Evolutionary conservation across 2,329 filamentous ascomycete genomes (phyloP).

Genomic region (Alternaria brassicicola): DNA sequence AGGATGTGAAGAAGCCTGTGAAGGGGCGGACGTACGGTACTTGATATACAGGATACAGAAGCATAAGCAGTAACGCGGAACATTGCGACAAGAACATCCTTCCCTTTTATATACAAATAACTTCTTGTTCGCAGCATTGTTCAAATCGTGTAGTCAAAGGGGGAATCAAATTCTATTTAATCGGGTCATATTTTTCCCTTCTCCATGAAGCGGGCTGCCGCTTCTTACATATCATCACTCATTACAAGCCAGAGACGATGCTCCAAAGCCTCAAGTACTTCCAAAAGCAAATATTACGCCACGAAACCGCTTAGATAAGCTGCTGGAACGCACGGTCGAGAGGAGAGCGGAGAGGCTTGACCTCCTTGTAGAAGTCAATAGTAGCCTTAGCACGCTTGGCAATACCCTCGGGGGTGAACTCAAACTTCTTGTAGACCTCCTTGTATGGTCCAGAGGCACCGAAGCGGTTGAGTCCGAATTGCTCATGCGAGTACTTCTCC

Average conservation of each 20-base stretch:
- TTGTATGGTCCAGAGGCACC: slow-evolving; percentile 97
- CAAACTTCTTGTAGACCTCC: slow-evolving; percentile 99
- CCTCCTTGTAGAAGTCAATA: slow-evolving; percentile 96
- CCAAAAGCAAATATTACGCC: slow-evolving; percentile 9
- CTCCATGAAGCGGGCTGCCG: slow-evolving; percentile 19
- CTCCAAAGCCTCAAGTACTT: not conserved
- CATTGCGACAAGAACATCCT: not conserved
- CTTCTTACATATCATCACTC: slow-evolving; percentile 21
- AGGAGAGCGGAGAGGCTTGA: slow-evolving; percentile 85
- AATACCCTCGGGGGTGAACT: slow-evolving; percentile 97
- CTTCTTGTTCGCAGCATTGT: not conserved
- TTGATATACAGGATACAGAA: too few relatives aligned
- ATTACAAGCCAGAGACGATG: slow-evolving; percentile 6
- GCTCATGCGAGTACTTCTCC: slow-evolving; percentile 99
- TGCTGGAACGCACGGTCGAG: slow-evolving; percentile 98
- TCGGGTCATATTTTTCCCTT: slow-evolving; percentile 21
- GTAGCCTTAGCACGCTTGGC: slow-evolving; percentile 92
- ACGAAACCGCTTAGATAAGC: slow-evolving; percentile 71
- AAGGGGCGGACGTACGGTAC: not conserved
- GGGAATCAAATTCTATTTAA: slow-evolving; percentile 34
- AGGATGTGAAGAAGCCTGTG: not conserved
- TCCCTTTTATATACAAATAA: not conserved
- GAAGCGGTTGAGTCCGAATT: slow-evolving; percentile 99
- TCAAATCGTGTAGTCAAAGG: not conserved
- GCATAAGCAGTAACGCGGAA: too few relatives aligned